Evolutionary conservation across 2,329 filamentous ascomycete species (phyloP).

Genomic region (Phialophora macrospora): DNA sequence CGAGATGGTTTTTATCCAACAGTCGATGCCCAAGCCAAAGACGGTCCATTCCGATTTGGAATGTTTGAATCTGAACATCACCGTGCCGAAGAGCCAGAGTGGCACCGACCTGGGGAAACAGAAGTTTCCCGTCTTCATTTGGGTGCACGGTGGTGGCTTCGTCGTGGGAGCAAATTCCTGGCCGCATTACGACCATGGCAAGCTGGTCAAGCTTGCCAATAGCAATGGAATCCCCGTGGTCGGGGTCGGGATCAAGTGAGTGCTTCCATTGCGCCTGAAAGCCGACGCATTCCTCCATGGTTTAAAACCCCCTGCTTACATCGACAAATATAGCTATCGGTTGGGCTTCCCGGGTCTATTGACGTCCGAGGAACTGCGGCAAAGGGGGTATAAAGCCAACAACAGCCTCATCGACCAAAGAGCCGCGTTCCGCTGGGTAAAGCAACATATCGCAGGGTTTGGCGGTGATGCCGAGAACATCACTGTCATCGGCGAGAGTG

Average conservation of each 20-base stretch:
- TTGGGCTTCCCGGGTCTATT: constrained; percentile 53
- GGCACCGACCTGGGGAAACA: constrained; percentile 50
- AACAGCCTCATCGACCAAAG: constrained; percentile 51
- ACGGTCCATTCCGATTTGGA: constrained; percentile 55
- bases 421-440: constrained; percentile 49
- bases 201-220: constrained; percentile 53
- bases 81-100: constrained; percentile 47
- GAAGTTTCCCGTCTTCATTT: constrained; percentile 63
- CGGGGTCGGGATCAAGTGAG: constrained; percentile 53
- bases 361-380: constrained; percentile 55
- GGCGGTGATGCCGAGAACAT: constrained; percentile 50
- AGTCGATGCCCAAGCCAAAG: constrained; percentile 49
- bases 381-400: constrained; percentile 53
- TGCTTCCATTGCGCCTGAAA: background rate
- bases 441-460: constrained; percentile 49
- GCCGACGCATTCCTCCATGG: background rate
- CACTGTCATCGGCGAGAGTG: constrained; percentile 54
- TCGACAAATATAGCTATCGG: constrained; percentile 53
- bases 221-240: constrained; percentile 55
- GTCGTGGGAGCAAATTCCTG: constrained; percentile 60
- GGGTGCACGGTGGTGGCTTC: constrained; percentile 65
- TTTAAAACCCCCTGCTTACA: background rate
- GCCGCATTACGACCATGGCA: constrained; percentile 57
- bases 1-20: constrained; percentile 58
- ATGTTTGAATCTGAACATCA: constrained; percentile 60